A percentile compares a stretch with the other conserved stretches of the same genome.
These are phyloP conservation scores for Dactylellina drechsleri DNA, from an alignment of 2,329 filamentous ascomycete genomes.

Conservation along the genomic window DNA sequence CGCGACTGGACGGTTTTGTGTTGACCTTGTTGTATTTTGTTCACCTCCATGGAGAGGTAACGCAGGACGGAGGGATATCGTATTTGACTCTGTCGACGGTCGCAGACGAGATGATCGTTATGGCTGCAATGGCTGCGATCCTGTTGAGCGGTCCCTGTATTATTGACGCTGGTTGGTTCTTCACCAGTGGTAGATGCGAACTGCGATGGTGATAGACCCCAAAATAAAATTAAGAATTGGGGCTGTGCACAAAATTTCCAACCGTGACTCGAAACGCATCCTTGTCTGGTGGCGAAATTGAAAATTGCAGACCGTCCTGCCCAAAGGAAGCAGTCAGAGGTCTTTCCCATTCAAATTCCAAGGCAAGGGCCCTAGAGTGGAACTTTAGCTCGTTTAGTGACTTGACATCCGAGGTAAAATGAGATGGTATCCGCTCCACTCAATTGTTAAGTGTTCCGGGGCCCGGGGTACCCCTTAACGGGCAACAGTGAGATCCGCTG, in stretches of 20 bases:
- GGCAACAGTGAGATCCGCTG: slow-evolving; percentile 35
- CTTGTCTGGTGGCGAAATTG: slow-evolving; percentile 19
- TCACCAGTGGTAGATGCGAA: slow-evolving; percentile 15
- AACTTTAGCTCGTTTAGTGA: slow-evolving; percentile 23
- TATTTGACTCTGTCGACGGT: slow-evolving; percentile 4
- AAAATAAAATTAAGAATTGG: slow-evolving; percentile 31
- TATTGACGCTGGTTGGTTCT: neutral
- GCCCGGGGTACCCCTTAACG: slow-evolving; percentile 24
- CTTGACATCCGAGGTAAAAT: slow-evolving; percentile 37
- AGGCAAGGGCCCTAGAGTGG: slow-evolving; percentile 13
- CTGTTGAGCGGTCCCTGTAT: neutral
- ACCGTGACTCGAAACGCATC: slow-evolving; percentile 23
- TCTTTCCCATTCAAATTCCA: slow-evolving; percentile 1
- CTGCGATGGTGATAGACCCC: slow-evolving; percentile 25
- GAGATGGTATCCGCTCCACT: slow-evolving; percentile 18
- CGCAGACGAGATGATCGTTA: neutral
- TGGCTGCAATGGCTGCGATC: no score
- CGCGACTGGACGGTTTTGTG: neutral
- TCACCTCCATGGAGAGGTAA: neutral
- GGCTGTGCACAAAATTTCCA: slow-evolving; percentile 28
- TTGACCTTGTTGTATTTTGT: slow-evolving; percentile 15
- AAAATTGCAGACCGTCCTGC: slow-evolving; percentile 11
- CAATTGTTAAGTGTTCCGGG: slow-evolving; percentile 17
- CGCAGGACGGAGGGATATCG: neutral
- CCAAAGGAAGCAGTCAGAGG: slow-evolving; percentile 22